Evolutionary conservation across 164 flowering plant genomes (phyloP), one percentile per base, ranked within the genome.

Genomic region (Pachysandra terminalis): DNA sequence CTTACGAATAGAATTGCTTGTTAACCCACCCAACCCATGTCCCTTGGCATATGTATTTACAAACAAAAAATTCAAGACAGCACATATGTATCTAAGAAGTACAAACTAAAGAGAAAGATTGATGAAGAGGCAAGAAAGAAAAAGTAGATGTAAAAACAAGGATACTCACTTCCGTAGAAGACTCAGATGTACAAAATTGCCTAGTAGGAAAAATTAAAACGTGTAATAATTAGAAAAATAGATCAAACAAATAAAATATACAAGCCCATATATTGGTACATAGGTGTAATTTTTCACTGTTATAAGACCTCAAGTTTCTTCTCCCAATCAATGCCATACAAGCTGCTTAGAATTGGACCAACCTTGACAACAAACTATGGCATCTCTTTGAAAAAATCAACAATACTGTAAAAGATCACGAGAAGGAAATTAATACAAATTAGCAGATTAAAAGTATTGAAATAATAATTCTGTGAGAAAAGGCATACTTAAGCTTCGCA

Each of bases 241-340:
- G 15, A 21, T 41, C 45, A 54, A 40, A 53, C 17, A 51, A 73
- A 23, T 40, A 17, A 57, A 25, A 45, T 17, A 63, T 12, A 28
- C 27, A 59, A 21, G 37, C 3, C 1, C 9, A 9, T 17, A 0
- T 24, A 32, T n/a, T n/a, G n/a, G n/a, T n/a, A n/a, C n/a, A n/a
- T n/a, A n/a, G n/a, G n/a, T n/a, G n/a, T n/a, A n/a, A n/a, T n/a
- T n/a, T 37, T 9, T 45, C 22, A 49, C 45, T 14, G 40, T 35
- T 27, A 16, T n/a, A 54, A 22, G 84, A 90, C 97, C 99, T 92
- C 86, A 25, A 95, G 87, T 68, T 84, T 89, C 77, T 82, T 88
- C 80, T 92, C 91, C 97, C 99, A 95, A 74, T 95, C 90, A 40
- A 79, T 53, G 2, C 97, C 97, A 79, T 87, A 92, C 27, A 86